Percentiles rank a stretch among this genome's conserved stretches.
Conservation (phyloP, 2,329 filamentous ascomycete genomes). For the Penicillium sp. region DNA sequence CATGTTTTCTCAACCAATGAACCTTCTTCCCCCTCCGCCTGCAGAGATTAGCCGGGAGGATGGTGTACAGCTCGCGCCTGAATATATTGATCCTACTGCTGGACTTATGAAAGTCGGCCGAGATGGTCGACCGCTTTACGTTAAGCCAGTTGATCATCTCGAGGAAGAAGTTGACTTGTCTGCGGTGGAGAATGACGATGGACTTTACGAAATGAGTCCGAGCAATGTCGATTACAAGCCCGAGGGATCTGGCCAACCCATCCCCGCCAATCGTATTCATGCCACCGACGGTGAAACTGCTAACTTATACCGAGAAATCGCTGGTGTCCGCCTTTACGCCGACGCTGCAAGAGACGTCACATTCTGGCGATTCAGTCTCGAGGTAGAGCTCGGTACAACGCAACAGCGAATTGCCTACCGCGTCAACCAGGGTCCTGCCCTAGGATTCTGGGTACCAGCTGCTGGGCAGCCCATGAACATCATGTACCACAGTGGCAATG, state of each 20-base stretch:
- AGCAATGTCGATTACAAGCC: constrained; percentile 45
- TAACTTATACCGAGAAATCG: constrained; percentile 79
- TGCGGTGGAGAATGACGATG: constrained; percentile 73
- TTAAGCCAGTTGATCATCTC: constrained; percentile 83
- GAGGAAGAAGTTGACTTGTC: constrained; percentile 78
- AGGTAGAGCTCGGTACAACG: constrained; percentile 75
- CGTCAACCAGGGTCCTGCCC: constrained; percentile 85
- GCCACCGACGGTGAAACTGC: constrained; percentile 72
- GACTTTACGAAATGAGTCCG: constrained; percentile 71
- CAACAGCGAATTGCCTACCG: constrained; percentile 91
- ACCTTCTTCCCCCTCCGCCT: constrained; percentile 76
- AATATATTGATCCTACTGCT: constrained; percentile 86
- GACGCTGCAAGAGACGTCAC: constrained; percentile 85
- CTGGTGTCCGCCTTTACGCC: constrained; percentile 76
- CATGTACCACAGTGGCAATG: constrained; percentile 98
- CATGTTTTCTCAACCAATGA: constrained; percentile 83
- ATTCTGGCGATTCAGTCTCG: constrained; percentile 96
- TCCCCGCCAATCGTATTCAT: constrained; percentile 49
- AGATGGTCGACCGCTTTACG: constrained; percentile 81
- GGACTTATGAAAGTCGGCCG: constrained; percentile 84
- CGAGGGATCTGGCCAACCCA: constrained; percentile 39
- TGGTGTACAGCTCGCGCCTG: constrained; percentile 62
- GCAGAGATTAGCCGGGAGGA: constrained; percentile 62
- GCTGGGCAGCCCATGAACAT: constrained; percentile 89
- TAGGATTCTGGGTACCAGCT: constrained; percentile 92